These are phyloP conservation scores for Xerophyta viscosa DNA, from an alignment of 106 monocot genomes.

Conservation along the genomic window DNA sequence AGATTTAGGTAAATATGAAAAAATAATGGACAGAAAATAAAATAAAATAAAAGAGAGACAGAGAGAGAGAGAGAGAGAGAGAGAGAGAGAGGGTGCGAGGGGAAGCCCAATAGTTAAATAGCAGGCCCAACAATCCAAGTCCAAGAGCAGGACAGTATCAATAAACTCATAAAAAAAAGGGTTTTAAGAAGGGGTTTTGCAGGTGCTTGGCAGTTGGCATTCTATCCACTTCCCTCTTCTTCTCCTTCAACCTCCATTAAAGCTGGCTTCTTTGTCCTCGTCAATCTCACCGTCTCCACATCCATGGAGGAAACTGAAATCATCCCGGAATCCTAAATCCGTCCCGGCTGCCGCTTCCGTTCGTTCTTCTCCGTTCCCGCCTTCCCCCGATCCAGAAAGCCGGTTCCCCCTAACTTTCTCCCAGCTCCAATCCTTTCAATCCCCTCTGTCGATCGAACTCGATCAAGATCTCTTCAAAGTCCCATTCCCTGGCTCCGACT, in stretches of 20 bases:
- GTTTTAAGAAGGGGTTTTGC: too few species aligned
- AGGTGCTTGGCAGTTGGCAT: too few species aligned
- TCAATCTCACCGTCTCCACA: constrained; percentile 7
- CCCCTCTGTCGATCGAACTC: constrained; percentile 14
- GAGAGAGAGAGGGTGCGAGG: too few species aligned
- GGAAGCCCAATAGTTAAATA: too few species aligned
- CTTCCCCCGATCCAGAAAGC: constrained; percentile 20
- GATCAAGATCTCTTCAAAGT: constrained; percentile 4
- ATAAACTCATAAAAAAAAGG: too few species aligned
- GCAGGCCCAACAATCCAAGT: too few species aligned
- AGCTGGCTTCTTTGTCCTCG: constrained; percentile 39
- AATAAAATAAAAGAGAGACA: too few species aligned
- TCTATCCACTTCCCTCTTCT: background rate
- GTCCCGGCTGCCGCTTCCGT: constrained; percentile 13
- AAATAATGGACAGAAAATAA: too few species aligned
- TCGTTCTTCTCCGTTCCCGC: constrained; percentile 34
- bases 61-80: too few species aligned
- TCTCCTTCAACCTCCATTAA: background rate
- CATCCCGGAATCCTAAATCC: background rate
- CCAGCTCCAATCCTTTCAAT: constrained; percentile 23
- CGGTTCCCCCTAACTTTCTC: constrained; percentile 29
- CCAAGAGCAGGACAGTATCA: too few species aligned
- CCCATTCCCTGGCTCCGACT: constrained; percentile 2
- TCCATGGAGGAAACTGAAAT: constrained; percentile 3
- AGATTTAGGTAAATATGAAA: too few species aligned